Conservation (phyloP, 345 rosid genomes). For the Brassica incana region DNA sequence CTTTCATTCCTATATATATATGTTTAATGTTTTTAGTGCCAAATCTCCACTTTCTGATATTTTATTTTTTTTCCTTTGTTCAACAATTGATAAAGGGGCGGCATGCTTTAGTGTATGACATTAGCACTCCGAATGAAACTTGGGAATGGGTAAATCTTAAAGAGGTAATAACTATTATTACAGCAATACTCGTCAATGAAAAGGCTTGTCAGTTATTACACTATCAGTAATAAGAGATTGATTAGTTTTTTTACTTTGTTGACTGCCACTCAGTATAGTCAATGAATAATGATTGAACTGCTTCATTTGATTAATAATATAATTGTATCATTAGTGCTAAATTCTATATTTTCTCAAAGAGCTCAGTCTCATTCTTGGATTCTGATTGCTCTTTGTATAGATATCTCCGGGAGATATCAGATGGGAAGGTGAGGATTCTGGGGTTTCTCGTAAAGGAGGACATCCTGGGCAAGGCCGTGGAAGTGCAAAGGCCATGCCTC, state of each 20-base stretch:
- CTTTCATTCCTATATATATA: slow-evolving; percentile 3
- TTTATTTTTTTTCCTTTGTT: neutral
- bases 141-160: slow-evolving; percentile 98
- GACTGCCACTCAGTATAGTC: too few relatives aligned
- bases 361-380: slow-evolving; percentile 9
- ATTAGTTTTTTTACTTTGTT: neutral
- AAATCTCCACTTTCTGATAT: slow-evolving; percentile 30
- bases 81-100: slow-evolving; percentile 65
- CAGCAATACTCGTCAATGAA: too few relatives aligned
- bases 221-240: too few relatives aligned
- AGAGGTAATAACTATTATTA: slow-evolving; percentile 57
- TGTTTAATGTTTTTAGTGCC: slow-evolving; percentile 8
- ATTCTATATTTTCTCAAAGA: neutral
- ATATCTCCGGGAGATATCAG: slow-evolving; percentile 87
- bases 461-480: slow-evolving; percentile 83
- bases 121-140: slow-evolving; percentile 67
- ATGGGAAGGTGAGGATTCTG: slow-evolving; percentile 84
- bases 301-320: too few relatives aligned
- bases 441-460: slow-evolving; percentile 67
- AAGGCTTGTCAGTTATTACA: neutral
- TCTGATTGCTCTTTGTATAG: slow-evolving; percentile 40
- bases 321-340: too few relatives aligned
- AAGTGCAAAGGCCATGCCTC: slow-evolving; percentile 59
- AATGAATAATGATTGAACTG: too few relatives aligned
- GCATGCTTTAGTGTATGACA: slow-evolving; percentile 94